Evolutionary conservation across 495 filamentous ascomycete genomes (phyloP).

Genomic region (Sabuloglossum arenarium): DNA sequence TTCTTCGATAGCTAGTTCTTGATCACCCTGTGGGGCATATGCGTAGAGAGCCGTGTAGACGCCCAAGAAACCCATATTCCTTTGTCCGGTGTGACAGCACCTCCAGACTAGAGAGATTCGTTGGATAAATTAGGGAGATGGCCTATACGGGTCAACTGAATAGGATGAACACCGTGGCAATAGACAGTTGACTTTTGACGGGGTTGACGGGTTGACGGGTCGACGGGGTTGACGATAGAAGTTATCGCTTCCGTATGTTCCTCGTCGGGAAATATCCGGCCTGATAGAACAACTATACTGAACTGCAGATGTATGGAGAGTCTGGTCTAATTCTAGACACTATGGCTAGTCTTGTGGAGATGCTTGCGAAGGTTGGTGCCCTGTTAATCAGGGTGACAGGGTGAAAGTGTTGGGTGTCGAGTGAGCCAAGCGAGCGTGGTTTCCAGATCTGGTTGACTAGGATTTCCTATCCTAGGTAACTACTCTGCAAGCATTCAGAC

Average conservation of each 20-base stretch:
- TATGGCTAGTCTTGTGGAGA: not conserved
- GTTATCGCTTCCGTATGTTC: not conserved
- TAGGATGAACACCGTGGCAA: not conserved
- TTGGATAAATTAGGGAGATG: not conserved
- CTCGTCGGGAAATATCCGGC: not conserved
- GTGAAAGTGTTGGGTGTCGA: not conserved
- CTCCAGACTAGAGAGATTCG: not conserved
- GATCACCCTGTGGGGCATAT: constrained; percentile 73
- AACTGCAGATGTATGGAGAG: not conserved
- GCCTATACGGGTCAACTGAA: not conserved
- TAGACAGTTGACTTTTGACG: too few relatives aligned
- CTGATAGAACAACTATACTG: not conserved
- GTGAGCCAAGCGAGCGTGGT: not conserved
- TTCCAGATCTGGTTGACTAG: not conserved
- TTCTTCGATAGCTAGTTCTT: constrained; percentile 71
- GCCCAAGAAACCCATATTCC: constrained; percentile 57
- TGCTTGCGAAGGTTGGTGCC: not conserved
- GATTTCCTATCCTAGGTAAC: not conserved
- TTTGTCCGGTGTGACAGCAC: not conserved
- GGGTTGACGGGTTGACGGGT: too few relatives aligned
- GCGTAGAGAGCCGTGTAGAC: constrained; percentile 87
- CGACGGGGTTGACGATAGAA: not conserved
- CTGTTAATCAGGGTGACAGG: not conserved
- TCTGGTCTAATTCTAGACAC: not conserved
- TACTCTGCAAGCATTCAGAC: too few relatives aligned